These are phyloP conservation scores for Aspergillus diversus DNA, from an alignment of 495 filamentous ascomycete genomes.

Conservation along the genomic window DNA sequence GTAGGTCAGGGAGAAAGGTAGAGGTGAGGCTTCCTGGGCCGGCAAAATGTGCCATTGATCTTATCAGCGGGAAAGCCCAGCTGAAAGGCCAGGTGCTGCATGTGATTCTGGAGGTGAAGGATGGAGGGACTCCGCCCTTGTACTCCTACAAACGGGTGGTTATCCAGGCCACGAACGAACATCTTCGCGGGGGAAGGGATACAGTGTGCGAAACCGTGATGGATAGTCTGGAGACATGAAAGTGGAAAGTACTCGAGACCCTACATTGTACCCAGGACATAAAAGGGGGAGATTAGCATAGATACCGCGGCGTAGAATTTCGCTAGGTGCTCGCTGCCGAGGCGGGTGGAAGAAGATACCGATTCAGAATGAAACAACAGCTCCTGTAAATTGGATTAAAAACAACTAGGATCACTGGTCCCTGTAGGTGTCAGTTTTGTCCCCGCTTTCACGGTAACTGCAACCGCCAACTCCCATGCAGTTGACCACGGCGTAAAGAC, in stretches of 20 bases:
- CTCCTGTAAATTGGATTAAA: too few relatives aligned
- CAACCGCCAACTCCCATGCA: too few relatives aligned
- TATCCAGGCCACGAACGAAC: constrained; percentile 25
- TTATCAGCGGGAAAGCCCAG: constrained; percentile 32
- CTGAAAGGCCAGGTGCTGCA: constrained; percentile 34
- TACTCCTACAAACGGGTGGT: constrained; percentile 37
- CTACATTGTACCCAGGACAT: background rate
- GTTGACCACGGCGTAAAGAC: too few relatives aligned
- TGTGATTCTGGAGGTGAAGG: constrained; percentile 39
- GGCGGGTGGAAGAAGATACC: too few relatives aligned
- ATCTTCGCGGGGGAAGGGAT: background rate
- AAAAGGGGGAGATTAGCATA: background rate
- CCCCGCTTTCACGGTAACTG: too few relatives aligned
- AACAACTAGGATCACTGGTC: too few relatives aligned
- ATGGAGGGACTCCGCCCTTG: constrained; percentile 27
- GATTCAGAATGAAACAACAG: too few relatives aligned
- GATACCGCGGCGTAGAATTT: background rate
- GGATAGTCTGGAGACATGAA: background rate
- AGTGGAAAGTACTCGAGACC: background rate
- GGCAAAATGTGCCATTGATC: constrained; percentile 27
- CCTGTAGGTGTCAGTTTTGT: too few relatives aligned
- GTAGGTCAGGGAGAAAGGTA: constrained; percentile 30
- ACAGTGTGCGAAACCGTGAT: background rate
- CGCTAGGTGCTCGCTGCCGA: too few relatives aligned
- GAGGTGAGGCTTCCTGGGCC: constrained; percentile 8